Evolutionary conservation across 345 rosid species (phyloP).

Genomic region (Bruguiera parviflora): DNA sequence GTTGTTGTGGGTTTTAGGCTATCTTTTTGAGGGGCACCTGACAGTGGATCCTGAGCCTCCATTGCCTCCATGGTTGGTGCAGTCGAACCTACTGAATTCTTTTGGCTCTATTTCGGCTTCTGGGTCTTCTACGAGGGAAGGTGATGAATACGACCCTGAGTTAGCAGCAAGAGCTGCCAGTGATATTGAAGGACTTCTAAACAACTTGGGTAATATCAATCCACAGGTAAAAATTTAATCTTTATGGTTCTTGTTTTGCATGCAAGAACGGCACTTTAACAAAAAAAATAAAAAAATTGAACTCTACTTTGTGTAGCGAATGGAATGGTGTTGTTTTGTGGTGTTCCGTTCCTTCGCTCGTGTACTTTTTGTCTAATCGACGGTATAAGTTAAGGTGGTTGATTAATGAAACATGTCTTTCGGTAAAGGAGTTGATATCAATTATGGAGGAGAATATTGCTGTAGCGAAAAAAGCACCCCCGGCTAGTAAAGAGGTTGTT

Average conservation of each 20-base stretch:
- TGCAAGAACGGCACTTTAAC: background rate
- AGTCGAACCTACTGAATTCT: conserved; percentile 60
- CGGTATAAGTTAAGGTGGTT: background rate
- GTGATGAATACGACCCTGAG: conserved; percentile 17
- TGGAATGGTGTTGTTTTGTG: no score
- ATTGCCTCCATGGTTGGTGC: conserved; percentile 80
- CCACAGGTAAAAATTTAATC: conserved; percentile 50
- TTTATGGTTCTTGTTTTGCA: background rate
- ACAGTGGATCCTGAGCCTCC: conserved; percentile 97
- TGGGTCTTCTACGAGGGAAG: conserved; percentile 47
- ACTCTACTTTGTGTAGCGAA: no score
- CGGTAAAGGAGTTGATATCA: background rate
- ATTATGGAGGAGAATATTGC: conserved; percentile 38
- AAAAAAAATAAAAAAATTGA: no score
- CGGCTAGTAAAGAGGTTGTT: conserved; percentile 90
- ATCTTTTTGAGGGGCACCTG: conserved; percentile 89
- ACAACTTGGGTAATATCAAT: conserved; percentile 49
- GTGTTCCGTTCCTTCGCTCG: background rate
- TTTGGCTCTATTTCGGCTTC: conserved; percentile 47
- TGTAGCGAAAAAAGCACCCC: conserved; percentile 70
- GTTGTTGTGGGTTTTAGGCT: conserved; percentile 43
- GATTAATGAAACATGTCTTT: background rate
- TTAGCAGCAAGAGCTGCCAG: conserved; percentile 40
- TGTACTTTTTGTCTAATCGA: background rate
- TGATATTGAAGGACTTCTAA: conserved; percentile 56